Evolutionary conservation across 495 filamentous ascomycete species (phyloP), one percentile per base, ranked within the genome.

Genomic region (Chlorociboria aeruginascens): DNA sequence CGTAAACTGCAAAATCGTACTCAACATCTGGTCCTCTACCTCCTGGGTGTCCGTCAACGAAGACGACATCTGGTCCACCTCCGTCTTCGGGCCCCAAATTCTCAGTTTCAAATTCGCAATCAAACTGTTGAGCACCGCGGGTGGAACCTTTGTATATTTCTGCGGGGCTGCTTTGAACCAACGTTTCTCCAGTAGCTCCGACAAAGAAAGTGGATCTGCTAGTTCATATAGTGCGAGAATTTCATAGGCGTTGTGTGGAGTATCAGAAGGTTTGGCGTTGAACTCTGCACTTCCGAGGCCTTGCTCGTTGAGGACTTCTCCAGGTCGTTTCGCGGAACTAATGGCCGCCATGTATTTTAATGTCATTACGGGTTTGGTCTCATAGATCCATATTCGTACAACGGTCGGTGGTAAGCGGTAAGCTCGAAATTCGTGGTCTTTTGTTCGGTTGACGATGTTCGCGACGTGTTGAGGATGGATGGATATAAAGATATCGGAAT

Each of bases 181-280:
- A 0, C 67, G 70, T 17, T 68, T 65, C 10, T 61, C 55, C 40
- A 63, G 57, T 63, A 75, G 64, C 10, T 64, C 55, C 1, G 61
- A 56, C 12, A 66, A 49, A 2, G 66, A 60, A n/a, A 73, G 55
- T 0, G 71, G 68, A 44, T 75, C 67, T 42, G 73, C 71, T 4
- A 77, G 65, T 51, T 70, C 62, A 43, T 76, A 76, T 7, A 76
- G 65, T 48, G 75, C 69, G 4, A 66, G 29, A 30, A 76, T 59
- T 54, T 74, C 66, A 40, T 72, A 67, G 12, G 72, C 72, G 34
- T 64, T 28, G 11, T 31, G 1, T 12, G 32, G 20, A 34, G 54
- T 53, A 7, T 41, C 38, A 12, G 28, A 47, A 12, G 46, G 55
- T 28, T 65, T 65, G n/a, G 53, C 45, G 43, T 74, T 74, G 56